Conservation (phyloP, 768 basidiomycete species). For the Tulasnella sp. region DNA sequence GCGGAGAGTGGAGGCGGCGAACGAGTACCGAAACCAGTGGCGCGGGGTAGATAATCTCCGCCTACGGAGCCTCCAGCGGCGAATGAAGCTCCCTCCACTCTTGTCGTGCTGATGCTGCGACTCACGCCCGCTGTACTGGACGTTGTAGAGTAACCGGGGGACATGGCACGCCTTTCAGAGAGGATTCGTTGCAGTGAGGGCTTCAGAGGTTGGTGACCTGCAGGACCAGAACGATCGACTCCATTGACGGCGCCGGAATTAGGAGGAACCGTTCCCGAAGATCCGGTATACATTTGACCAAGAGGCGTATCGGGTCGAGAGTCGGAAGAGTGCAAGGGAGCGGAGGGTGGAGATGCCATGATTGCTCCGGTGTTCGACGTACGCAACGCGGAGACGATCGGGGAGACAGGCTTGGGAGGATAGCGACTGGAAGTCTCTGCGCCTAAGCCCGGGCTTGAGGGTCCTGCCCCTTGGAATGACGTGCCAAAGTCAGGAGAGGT, state of each 20-base stretch:
- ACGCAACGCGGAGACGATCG: constrained; percentile 2
- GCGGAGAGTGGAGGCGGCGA: background rate
- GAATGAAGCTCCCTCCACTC: background rate
- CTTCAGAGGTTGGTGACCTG: background rate
- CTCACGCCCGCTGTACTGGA: background rate
- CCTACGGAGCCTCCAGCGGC: background rate
- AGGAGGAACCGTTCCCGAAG: background rate
- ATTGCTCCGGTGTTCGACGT: background rate
- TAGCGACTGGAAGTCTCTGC: background rate
- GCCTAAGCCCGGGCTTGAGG: background rate
- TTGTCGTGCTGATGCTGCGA: background rate
- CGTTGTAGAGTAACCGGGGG: background rate
- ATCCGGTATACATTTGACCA: constrained; percentile 21
- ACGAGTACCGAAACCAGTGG: background rate
- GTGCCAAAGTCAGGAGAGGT: constrained; percentile 6
- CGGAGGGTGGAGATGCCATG: background rate
- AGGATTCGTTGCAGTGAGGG: background rate
- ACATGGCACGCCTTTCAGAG: background rate
- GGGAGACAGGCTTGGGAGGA: background rate
- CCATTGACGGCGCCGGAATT: background rate
- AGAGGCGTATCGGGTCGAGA: constrained; percentile 15
- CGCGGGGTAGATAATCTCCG: background rate
- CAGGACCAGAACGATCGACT: background rate
- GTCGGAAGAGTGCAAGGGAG: background rate
- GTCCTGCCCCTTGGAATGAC: background rate